Percentiles rank a stretch among this genome's conserved stretches.
phyloP scores from a whole-genome alignment of 2,329 filamentous ascomycete species.

The Anisogramma anomala region DNA sequence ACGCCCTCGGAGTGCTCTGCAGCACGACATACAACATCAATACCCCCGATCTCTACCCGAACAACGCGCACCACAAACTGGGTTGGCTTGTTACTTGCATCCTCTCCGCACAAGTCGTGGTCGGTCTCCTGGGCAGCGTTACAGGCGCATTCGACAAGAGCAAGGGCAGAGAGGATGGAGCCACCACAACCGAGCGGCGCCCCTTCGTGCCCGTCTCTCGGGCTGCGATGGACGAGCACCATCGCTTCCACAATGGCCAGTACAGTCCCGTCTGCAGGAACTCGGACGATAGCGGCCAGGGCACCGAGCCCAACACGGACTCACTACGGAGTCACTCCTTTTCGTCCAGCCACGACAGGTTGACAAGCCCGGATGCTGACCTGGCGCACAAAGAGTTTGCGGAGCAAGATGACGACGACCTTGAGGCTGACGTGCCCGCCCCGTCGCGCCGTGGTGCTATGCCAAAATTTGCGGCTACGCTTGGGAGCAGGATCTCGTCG shows the following conservation, averaged over 20 bases:
- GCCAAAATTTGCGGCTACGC: constrained; percentile 38
- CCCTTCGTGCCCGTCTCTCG: constrained; percentile 53
- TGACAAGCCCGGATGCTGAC: constrained; percentile 25
- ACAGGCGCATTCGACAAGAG: constrained; percentile 30
- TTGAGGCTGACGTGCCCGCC: constrained; percentile 28
- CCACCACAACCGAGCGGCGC: constrained; percentile 34
- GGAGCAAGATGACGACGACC: constrained; percentile 34
- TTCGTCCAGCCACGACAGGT: constrained; percentile 46
- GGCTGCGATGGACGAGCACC: constrained; percentile 41
- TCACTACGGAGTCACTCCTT: constrained; percentile 54
- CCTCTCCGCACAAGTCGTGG: constrained; percentile 54
- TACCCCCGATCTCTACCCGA: constrained; percentile 76
- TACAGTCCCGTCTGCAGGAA: constrained; percentile 37
- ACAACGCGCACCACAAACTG: constrained; percentile 79
- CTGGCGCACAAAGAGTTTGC: constrained; percentile 35
- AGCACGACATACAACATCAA: constrained; percentile 64
- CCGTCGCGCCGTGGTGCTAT: constrained; percentile 36
- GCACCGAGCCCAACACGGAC: constrained; percentile 57
- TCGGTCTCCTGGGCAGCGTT: constrained; percentile 55
- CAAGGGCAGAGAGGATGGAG: constrained; percentile 5
- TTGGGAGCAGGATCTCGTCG: constrained; percentile 44
- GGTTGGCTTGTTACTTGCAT: constrained; percentile 76
- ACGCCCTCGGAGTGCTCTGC: constrained; percentile 52
- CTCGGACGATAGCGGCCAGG: constrained; percentile 63
- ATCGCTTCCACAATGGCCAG: constrained; percentile 28